These are phyloP conservation scores for Cystobasidium pallidum DNA, from an alignment of 1,284 basidiomycete species.

Conservation along the genomic window DNA sequence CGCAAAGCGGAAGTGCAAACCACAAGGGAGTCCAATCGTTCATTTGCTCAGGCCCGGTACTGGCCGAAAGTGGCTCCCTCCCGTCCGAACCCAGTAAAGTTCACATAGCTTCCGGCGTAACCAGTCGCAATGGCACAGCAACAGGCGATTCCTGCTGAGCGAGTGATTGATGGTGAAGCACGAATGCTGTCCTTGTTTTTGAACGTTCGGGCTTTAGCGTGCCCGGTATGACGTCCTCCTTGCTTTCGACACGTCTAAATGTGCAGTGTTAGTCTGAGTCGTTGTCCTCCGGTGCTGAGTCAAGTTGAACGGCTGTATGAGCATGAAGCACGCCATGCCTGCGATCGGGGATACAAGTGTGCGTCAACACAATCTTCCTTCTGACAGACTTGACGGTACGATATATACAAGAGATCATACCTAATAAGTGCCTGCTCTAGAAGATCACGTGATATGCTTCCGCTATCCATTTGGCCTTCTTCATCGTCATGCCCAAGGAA, in stretches of 20 bases:
- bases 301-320: constrained; percentile 5
- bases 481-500: constrained; percentile 35
- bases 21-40: too few relatives aligned
- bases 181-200: too few relatives aligned
- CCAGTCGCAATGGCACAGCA: too few relatives aligned
- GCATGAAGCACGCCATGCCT: constrained; percentile 22
- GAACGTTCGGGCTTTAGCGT: too few relatives aligned
- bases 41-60: too few relatives aligned
- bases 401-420: neutral
- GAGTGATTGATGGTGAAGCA: too few relatives aligned
- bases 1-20: too few relatives aligned
- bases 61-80: too few relatives aligned
- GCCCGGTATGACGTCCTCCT: neutral
- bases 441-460: constrained; percentile 26
- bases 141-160: too few relatives aligned
- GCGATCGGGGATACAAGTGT: neutral
- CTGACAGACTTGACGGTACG: neutral
- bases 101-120: too few relatives aligned
- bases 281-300: constrained; percentile 20
- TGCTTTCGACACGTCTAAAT: neutral
- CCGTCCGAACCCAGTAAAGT: too few relatives aligned
- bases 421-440: constrained; percentile 37
- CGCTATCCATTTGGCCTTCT: constrained; percentile 33
- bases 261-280: constrained; percentile 12
- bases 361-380: neutral